These are phyloP conservation scores for Fraxinus angustifolia DNA, from an alignment of 305 asterid species.

Conservation along the genomic window DNA sequence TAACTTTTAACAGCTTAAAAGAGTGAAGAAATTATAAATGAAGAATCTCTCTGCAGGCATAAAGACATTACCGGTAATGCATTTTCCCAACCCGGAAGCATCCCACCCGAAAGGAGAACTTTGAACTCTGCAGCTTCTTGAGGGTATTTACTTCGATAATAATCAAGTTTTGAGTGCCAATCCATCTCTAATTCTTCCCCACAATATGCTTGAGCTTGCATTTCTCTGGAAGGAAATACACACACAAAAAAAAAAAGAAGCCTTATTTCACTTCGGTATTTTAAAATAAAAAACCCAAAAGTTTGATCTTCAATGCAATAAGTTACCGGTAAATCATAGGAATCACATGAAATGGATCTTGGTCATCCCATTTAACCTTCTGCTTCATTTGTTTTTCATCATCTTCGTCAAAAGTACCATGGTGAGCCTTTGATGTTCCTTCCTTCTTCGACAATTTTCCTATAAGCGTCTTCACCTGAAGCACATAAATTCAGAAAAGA, in stretches of 20 bases:
- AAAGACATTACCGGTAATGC: constrained; percentile 40
- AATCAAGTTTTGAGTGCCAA: constrained; percentile 38
- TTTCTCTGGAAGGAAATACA: constrained; percentile 31
- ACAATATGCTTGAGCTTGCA: constrained; percentile 36
- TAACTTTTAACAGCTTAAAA: background rate
- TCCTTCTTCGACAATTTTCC: constrained; percentile 56
- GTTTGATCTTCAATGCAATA: background rate
- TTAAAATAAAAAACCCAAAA: background rate
- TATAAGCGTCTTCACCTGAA: constrained; percentile 48
- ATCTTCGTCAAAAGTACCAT: constrained; percentile 53
- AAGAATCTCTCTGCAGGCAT: background rate
- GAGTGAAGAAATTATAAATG: background rate
- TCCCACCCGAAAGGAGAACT: constrained; percentile 41
- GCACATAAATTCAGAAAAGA: background rate
- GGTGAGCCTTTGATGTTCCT: constrained; percentile 57
- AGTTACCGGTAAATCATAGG: constrained; percentile 44
- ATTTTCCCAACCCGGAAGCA: constrained; percentile 49
- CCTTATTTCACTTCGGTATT: background rate
- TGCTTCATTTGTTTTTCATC: constrained; percentile 55
- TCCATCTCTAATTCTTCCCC: constrained; percentile 41
- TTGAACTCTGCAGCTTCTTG: constrained; percentile 48
- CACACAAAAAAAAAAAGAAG: background rate
- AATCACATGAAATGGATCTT: constrained; percentile 49
- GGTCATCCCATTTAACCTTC: constrained; percentile 45
- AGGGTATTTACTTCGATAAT: constrained; percentile 38